Evolutionary conservation across 768 basidiomycete species (phyloP), one percentile per base, ranked within the genome.

Genomic region (Pleurotus tuber-regium): DNA sequence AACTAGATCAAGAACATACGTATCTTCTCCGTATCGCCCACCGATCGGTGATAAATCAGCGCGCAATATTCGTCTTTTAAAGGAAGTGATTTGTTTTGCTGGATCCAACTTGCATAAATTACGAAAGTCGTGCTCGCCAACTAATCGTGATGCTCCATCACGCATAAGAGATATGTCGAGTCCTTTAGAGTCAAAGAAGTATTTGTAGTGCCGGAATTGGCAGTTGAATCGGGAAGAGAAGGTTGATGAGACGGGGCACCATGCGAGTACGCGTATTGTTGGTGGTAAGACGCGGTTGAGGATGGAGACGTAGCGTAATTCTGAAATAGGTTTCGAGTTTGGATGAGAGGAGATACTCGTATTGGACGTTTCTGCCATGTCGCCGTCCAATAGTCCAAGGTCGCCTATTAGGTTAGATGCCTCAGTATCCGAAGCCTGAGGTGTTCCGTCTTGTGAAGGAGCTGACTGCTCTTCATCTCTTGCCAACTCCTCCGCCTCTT

Each of bases 81-180:
- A 96, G 52, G 80, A 78, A 19, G 86, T 84, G 55, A 98, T 87
- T 68, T 98, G 95, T 67, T 98, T 98, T 28, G 83, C 77, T 0
- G 92, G 80, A 63, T 98, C 96, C 18, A 98, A 70, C 65, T 95
- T 98, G 75, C 92, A 97, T 28, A 98, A 76, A 62, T 98, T 98
- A 12, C 95, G 83, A 62, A 97, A 98, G 70, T 98, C 96, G 71
- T 98, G 94, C 55, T 88, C 83, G 29, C 96, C 96, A 24, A 92
- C 67, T 42, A 99, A 75, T 4, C 78, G 71, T 2, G 70, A 56
- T 0, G 91, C 91, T 1, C 83, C 95, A 28, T 79, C 74, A 54
- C 77, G 79, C 94, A 98, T 98, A 40, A 73, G 76, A 1, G 70
- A 61, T 24, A 95, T 64, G 67, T 95, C 82, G 49, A 98, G 82